Percentiles rank a stretch among this genome's conserved stretches.
These are phyloP conservation scores for Fraxinus platypoda DNA, from an alignment of 305 asterid species.

Conservation along the genomic window DNA sequence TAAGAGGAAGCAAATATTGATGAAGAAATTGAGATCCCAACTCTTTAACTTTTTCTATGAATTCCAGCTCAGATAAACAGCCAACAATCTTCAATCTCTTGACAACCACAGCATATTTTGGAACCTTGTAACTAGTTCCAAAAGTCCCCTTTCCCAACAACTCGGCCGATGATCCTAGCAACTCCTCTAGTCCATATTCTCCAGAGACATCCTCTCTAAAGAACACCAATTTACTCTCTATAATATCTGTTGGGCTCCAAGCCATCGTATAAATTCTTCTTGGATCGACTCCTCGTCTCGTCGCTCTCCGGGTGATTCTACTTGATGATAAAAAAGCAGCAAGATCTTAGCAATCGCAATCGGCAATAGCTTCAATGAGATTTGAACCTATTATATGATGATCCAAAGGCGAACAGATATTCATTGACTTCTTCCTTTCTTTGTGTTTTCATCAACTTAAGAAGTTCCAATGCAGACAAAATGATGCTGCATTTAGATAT, in stretches of 20 bases:
- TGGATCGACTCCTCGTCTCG: neutral
- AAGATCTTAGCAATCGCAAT: neutral
- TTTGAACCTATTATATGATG: neutral
- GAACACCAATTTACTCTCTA: slow-evolving; percentile 1
- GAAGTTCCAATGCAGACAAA: neutral
- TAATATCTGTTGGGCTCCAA: neutral
- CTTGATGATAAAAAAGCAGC: neutral
- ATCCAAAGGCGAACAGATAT: neutral
- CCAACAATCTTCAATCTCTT: slow-evolving; percentile 20
- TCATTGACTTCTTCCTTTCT: neutral
- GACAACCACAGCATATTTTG: slow-evolving; percentile 13
- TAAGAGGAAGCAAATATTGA: slow-evolving; percentile 29
- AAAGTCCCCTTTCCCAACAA: slow-evolving; percentile 18
- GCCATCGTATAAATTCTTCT: slow-evolving; percentile 2
- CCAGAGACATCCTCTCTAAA: slow-evolving; percentile 6
- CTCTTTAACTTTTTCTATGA: slow-evolving; percentile 18
- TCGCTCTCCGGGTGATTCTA: neutral
- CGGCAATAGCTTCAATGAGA: neutral
- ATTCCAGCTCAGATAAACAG: slow-evolving; percentile 17
- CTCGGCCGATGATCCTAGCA: slow-evolving; percentile 15
- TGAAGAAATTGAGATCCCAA: slow-evolving; percentile 15
- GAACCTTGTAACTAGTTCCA: slow-evolving; percentile 21
- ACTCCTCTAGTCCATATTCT: slow-evolving; percentile 15
- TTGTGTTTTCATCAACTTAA: neutral
- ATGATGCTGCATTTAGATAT: neutral